phyloP scores from a whole-genome alignment of 2,329 filamentous ascomycete genomes.

The Lecanosticta acicola region DNA sequence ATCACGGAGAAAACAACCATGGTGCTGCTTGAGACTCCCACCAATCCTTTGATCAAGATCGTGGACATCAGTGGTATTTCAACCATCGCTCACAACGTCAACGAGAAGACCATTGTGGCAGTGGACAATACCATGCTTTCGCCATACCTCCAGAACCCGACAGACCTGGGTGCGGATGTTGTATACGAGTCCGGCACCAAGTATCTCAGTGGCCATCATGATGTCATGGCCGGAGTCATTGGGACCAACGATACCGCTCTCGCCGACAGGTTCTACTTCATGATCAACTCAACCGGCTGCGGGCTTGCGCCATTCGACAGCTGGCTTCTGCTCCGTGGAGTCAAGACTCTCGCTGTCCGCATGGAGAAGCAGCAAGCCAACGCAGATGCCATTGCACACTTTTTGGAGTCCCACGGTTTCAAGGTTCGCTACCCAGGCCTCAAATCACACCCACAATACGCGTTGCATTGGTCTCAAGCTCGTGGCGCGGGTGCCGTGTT shows the following conservation, averaged over 20 bases:
- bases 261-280: slow-evolving; percentile 89
- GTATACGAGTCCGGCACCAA: slow-evolving; percentile 98
- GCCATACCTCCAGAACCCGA: slow-evolving; percentile 84
- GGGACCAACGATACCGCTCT: slow-evolving; percentile 78
- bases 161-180: slow-evolving; percentile 90
- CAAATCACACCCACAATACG: slow-evolving; percentile 92
- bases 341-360: slow-evolving; percentile 94
- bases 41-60: slow-evolving; percentile 97
- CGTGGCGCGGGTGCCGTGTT: slow-evolving; percentile 90
- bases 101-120: slow-evolving; percentile 72
- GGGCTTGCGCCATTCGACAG: slow-evolving; percentile 92
- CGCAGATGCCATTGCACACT: slow-evolving; percentile 83
- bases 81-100: slow-evolving; percentile 66
- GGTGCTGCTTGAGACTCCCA: slow-evolving; percentile 93
- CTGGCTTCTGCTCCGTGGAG: slow-evolving; percentile 87
- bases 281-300: slow-evolving; percentile 93
- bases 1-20: slow-evolving; percentile 80
- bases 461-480: slow-evolving; percentile 91
- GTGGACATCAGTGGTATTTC: slow-evolving; percentile 84
- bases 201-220: slow-evolving; percentile 95
- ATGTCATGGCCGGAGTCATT: slow-evolving; percentile 97
- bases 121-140: slow-evolving; percentile 99
- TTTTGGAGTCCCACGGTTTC: slow-evolving; percentile 87
- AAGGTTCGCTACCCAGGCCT: slow-evolving; percentile 91
- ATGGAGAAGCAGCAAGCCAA: slow-evolving; percentile 99